Base-by-base conservation (phyloP, 257 asterid species). In the Ilex aquifolium region DNA sequence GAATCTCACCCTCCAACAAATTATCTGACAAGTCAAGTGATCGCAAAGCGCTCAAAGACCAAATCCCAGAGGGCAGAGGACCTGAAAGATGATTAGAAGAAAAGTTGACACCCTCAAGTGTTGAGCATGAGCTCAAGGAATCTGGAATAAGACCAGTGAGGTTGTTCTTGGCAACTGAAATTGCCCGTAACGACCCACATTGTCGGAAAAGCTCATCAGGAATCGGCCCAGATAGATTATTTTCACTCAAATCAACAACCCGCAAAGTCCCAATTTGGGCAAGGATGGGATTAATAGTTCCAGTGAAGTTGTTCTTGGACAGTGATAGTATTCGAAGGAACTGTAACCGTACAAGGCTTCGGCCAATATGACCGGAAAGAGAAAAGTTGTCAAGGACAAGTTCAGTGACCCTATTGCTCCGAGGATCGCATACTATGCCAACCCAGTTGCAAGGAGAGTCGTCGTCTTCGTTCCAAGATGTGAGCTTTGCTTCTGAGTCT, bases 381-480 rank as follows among this genome's bases (percentile, higher is more conserved):
- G 85, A 84, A 48, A 81, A 82, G 0, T 75, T 76, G 51, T 81
- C 79, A 8, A 89, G 91, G 30, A 68, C 53, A 0, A 89, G 82
- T 74, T 83, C 81, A 12, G 97, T 68, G 39, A 87, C 97, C 56
- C 97, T 83, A 31, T 78, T 75, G 17, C 75, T 67, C 54, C 21
- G 56, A 65, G 80, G 79, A 72, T 85, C 71, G 60, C 97, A 89
- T 74, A 70, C 76, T 5, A 89, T 82, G 42, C 94, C 95, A 44
- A 60, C 76, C 91, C 91, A 89, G n/a, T 70, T 71, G 83, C 97
- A 89, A 65, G 91, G 83, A 29, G 59, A 64, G 71, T 77, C 71
- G 60, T 78, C 95, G 44, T 89, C 97, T 67, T 89, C 95, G 51
- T 64, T 83, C 97, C 97, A 89, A 13, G 91, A 83, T 57, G 73